Conservation (phyloP, 2,329 filamentous ascomycete species). For the Penicillium paneum region DNA sequence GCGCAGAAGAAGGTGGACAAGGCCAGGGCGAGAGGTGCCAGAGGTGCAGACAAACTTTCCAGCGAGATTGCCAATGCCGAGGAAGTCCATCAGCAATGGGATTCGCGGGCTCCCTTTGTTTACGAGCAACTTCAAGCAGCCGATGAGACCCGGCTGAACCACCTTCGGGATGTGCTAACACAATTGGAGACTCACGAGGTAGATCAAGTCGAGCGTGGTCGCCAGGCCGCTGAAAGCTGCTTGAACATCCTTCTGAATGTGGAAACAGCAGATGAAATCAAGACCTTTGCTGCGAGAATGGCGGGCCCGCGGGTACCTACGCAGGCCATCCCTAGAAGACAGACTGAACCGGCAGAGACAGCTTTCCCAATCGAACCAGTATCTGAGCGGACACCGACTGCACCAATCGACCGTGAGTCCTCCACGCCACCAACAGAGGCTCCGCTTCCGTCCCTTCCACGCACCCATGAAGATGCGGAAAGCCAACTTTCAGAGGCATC, state of each 20-base stretch:
- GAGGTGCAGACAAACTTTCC: conserved; percentile 69
- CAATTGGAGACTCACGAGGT: conserved; percentile 91
- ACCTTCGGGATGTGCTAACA: conserved; percentile 84
- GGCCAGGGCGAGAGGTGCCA: conserved; percentile 74
- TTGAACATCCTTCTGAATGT: conserved; percentile 81
- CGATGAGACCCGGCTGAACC: conserved; percentile 85
- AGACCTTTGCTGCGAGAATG: conserved; percentile 40
- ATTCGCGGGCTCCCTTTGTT: conserved; percentile 89
- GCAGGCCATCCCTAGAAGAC: conserved; percentile 14
- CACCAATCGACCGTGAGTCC: conserved; percentile 12
- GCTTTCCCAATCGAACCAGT: conserved; percentile 8
- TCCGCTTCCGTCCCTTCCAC: conserved; percentile 41
- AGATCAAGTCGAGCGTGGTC: conserved; percentile 75
- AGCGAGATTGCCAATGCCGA: conserved; percentile 70
- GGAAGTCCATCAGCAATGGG: conserved; percentile 79
- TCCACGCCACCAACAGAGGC: conserved; percentile 11
- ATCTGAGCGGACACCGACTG: conserved; percentile 20
- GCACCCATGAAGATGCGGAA: conserved; percentile 51
- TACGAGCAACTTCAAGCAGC: conserved; percentile 89
- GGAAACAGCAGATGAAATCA: conserved; percentile 82
- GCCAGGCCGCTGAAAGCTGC: conserved; percentile 72
- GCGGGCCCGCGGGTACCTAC: conserved; percentile 14
- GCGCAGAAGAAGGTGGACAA: conserved; percentile 85
- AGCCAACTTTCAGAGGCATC: conserved; percentile 55
- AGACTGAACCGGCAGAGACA: conserved; percentile 17